Evolutionary conservation across 1,284 basidiomycete species (phyloP), one percentile per base, ranked within the genome.

Genomic region (Ganoderma multipileum): DNA sequence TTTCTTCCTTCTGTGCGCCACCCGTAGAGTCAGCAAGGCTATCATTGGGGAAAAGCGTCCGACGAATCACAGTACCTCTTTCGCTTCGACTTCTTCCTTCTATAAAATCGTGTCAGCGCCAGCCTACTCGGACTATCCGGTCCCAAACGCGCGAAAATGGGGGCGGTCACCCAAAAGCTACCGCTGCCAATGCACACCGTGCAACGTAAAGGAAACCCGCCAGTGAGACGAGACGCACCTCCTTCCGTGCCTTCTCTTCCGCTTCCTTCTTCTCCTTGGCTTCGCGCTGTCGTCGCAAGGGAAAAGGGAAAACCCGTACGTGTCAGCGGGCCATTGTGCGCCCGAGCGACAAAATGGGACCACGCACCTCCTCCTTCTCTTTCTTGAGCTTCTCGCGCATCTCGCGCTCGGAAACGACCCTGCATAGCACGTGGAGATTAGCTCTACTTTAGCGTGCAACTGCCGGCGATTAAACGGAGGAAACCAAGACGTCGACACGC

Each of bases 311-410:
- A 52, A 66, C 57, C 57, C 70, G 74, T 65, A 63, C 71, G 74
- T 69, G 73, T 79, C 68, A 74, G 71, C 38, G 64, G 47, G 60
- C 28, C 39, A 23, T 23, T 23, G 12, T n/a, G 8, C n/a, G 57
- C 38, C 36, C 26, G 38, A 16, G 12, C 23, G 54, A 41, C 67
- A 18, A 61, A 67, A 68, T 83, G 26, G 41, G 28, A 30, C 33
- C 18, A 33, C 81, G 59, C 68, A 87, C 92, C 87, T 94, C 93
- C 61, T 91, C 93, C 77, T 94, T 95, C 81, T 95, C 92, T 76
- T 89, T 91, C 87, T 94, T 93, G 64, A 94, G 82, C 79, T 91
- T 93, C 76, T 91, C 92, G 70, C 91, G 87, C 42, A 87, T 92
- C 82, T 93, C 92, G 68, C 93, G 90, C 77, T 95, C 93, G 76